Conservation (phyloP, 192 early-diverging fungal genomes). For the Podila epicladia region DNA sequence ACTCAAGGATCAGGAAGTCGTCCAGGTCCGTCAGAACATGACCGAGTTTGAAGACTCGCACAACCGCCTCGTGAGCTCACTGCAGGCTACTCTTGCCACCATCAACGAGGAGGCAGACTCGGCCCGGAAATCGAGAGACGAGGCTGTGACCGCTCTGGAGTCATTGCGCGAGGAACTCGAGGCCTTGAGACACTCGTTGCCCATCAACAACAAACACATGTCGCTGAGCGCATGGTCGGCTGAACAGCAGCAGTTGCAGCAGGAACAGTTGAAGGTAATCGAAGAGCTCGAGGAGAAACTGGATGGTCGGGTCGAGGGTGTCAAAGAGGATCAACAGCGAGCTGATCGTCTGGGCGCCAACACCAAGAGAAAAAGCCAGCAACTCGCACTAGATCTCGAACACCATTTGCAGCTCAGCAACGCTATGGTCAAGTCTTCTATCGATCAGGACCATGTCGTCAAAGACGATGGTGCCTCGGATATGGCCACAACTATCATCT, state of each 20-base stretch:
- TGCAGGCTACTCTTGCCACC: constrained; percentile 44
- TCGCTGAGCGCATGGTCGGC: constrained; percentile 46
- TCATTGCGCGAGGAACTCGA: constrained; percentile 38
- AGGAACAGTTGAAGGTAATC: constrained; percentile 44
- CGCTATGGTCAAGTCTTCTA: constrained; percentile 16
- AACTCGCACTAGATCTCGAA: constrained; percentile 39
- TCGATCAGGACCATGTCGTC: neutral
- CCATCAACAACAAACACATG: constrained; percentile 47
- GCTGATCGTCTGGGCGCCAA: constrained; percentile 37
- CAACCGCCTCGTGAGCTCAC: constrained; percentile 39
- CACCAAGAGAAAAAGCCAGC: constrained; percentile 44
- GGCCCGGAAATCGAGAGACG: constrained; percentile 47
- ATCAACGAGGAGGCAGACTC: constrained; percentile 48
- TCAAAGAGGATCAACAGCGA: constrained; percentile 44
- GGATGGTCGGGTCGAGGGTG: constrained; percentile 43
- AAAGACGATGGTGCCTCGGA: neutral
- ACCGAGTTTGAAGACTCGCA: constrained; percentile 50
- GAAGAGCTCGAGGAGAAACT: constrained; percentile 38
- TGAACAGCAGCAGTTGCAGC: constrained; percentile 43
- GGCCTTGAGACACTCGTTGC: constrained; percentile 41
- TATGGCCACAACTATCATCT: neutral
- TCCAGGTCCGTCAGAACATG: constrained; percentile 51
- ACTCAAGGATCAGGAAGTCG: constrained; percentile 47
- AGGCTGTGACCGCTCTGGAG: constrained; percentile 38
- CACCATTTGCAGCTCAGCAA: constrained; percentile 49